Evolutionary conservation across 2,329 filamentous ascomycete species (phyloP), one percentile per base, ranked within the genome.

Genomic region (Ophiocordyceps unilateralis): DNA sequence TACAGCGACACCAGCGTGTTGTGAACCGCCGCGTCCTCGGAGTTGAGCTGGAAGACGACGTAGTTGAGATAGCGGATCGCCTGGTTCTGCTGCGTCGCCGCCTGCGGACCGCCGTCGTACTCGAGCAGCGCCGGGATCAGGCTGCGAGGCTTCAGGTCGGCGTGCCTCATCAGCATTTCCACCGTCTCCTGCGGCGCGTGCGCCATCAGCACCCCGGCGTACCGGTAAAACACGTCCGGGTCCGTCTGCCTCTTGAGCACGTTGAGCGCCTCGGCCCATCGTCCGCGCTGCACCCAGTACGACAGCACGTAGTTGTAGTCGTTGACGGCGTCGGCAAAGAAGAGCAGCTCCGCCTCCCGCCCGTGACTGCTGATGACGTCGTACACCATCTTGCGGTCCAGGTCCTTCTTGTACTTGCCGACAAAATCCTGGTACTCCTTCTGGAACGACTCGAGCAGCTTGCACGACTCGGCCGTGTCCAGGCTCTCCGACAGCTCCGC

Each of bases 1-100:
- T 95, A 93, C 42, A 98, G 89, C 9, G 89, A 94, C 41, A 98
- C 85, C 6, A 98, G 74, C 0, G 91, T 96, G 59, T 98, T 98
- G 66, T 98, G 91, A 11, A 98, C 81, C 2, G 91, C 89, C 3
- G 91, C 79, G 53, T 89, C 74, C 46, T 80, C 72, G 43, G 87
- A 81, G 58, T 82, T 72, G 54, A 88, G 72, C 64, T 89, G 76
- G 64, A 93, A 88, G 54, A 98, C 88, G 46, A 87, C 85, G 58
- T 89, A 94, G 50, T 88, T 84, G 19, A 98, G 77, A 57, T 98
- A 98, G 37, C 91, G 78, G 34, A 96, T 72, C 1, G 91, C 91
- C 65, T 98, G 91, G 52, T 96, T 96, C 57, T 34, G 15, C 32
- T 85, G 77, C 7, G 65, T 59, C 23, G 89, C 64, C 0, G 82